A percentile compares a stretch with the other conserved stretches of the same genome.
Evolutionary conservation across 306 rosid species (phyloP).

Genomic region (Pyrus bretschneideri): DNA sequence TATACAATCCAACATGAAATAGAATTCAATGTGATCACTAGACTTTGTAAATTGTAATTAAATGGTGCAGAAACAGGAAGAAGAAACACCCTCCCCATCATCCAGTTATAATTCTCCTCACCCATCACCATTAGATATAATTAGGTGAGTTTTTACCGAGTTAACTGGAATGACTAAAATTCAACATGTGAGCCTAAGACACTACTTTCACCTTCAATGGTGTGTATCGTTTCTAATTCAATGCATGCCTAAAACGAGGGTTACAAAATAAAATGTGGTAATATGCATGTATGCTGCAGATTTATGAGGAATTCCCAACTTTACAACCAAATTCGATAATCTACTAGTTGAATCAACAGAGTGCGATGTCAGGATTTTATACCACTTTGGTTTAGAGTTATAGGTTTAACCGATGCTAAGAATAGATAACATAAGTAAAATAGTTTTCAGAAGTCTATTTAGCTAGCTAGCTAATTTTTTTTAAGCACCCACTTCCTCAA

Average conservation of each 20-base stretch:
- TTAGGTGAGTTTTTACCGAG: not conserved
- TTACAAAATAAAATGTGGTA: not conserved
- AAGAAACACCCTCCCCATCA: not conserved
- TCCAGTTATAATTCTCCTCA: not conserved
- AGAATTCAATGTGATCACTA: not conserved
- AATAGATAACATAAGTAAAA: not conserved
- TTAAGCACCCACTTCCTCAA: not conserved
- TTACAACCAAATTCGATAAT: not conserved
- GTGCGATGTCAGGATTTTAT: not conserved
- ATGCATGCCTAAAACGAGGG: not conserved
- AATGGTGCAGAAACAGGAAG: not conserved
- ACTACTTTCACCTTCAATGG: not conserved
- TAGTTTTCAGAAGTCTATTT: not conserved
- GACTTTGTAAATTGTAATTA: not conserved
- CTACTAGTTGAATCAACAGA: not conserved
- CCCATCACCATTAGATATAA: not conserved
- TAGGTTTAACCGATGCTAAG: not conserved
- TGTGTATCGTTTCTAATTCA: not conserved
- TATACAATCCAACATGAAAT: not conserved
- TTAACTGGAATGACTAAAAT: too few species aligned
- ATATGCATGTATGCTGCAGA: not conserved
- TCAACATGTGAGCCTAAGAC: not conserved
- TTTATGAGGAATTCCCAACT: not conserved
- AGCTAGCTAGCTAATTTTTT: not conserved
- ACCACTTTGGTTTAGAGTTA: not conserved